These are phyloP conservation scores for Wallacemonas sp. DNA, from an alignment of 208 protist genomes.

Conservation along the genomic window DNA sequence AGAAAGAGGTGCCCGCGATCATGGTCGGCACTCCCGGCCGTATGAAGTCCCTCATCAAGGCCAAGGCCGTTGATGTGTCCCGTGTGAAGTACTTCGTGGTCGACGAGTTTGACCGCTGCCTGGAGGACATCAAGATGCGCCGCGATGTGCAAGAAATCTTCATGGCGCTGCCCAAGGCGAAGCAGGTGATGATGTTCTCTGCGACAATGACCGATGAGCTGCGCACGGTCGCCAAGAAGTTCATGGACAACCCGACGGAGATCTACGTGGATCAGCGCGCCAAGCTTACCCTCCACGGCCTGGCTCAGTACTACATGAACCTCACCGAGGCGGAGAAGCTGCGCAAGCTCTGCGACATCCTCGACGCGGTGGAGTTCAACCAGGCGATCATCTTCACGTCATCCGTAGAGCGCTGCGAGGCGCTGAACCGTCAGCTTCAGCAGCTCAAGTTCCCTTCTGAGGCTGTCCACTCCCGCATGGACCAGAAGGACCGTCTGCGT, in stretches of 20 bases:
- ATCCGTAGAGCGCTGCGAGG: constrained; percentile 90
- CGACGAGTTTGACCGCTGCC: constrained; percentile 99
- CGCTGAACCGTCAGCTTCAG: constrained; percentile 95
- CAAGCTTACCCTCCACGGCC: constrained; percentile 99
- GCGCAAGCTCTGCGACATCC: constrained; percentile 96
- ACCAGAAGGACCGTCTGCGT: constrained; percentile 90
- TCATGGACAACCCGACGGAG: constrained; percentile 96
- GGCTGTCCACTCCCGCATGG: constrained; percentile 95
- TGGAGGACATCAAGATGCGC: constrained; percentile 96
- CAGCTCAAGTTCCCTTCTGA: constrained; percentile 97
- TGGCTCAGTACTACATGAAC: constrained; percentile 99
- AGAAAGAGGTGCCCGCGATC: constrained; percentile 94
- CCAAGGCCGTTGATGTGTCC: constrained; percentile 91
- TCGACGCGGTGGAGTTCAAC: constrained; percentile 99
- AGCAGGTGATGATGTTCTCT: constrained; percentile 99
- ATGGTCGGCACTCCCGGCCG: constrained; percentile 98
- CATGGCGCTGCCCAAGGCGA: constrained; percentile 95
- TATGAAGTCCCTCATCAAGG: constrained; percentile 91
- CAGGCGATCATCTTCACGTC: constrained; percentile 99
- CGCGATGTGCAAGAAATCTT: constrained; percentile 98
- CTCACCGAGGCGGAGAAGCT: constrained; percentile 97
- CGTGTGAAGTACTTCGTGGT: constrained; percentile 98
- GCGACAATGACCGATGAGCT: constrained; percentile 98
- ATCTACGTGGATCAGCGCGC: constrained; percentile 98
- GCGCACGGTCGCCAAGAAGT: constrained; percentile 96